These are phyloP conservation scores for apple (Malus domestica) DNA, from an alignment of 306 rosid species.

Conservation along the genomic window ASM211411v1 NC_041799.1:4525001-4525500, in stretches of 20 bases:
- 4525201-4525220: neutral
- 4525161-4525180: too few relatives aligned
- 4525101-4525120: too few relatives aligned
- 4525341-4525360: neutral
- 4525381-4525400: neutral
- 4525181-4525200: neutral
- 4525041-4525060: too few relatives aligned
- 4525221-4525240: neutral
- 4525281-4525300: neutral
- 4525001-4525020: neutral
- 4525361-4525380: neutral
- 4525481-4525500: conserved; percentile 71
- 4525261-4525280: neutral
- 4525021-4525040: too few relatives aligned
- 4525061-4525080: too few relatives aligned
- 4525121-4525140: too few relatives aligned
- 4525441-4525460: conserved; percentile 31
- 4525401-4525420: neutral
- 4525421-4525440: neutral
- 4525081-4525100: too few relatives aligned
- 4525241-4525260: neutral
- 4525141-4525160: too few relatives aligned
- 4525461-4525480: conserved; percentile 57
- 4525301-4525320: neutral
- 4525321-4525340: neutral